phyloP scores from a whole-genome alignment of 345 rosid species.

The Pugionium cornutum region DNA sequence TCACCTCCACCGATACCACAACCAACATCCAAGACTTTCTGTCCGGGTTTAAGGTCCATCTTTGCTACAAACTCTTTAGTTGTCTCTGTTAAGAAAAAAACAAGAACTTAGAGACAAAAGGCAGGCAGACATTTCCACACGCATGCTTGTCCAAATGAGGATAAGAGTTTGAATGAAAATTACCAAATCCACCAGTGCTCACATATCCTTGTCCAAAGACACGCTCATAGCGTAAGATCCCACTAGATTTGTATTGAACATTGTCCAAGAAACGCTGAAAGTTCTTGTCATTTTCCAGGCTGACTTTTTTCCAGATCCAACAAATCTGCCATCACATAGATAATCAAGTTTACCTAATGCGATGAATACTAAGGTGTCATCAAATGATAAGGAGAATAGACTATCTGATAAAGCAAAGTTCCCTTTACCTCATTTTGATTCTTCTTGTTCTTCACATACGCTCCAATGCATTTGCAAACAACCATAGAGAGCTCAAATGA shows the following conservation, averaged over 20 bases:
- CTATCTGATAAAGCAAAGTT: background rate
- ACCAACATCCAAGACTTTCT: slow-evolving; percentile 93
- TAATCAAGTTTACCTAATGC: slow-evolving; percentile 4
- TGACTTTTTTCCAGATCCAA: slow-evolving; percentile 88
- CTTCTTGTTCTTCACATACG: slow-evolving; percentile 89
- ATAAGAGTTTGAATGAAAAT: slow-evolving; percentile 2
- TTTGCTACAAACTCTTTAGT: slow-evolving; percentile 88
- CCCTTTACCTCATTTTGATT: slow-evolving; percentile 82
- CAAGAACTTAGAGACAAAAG: slow-evolving; percentile 24
- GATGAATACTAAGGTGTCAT: slow-evolving; percentile 4
- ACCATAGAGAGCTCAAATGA: slow-evolving; percentile 73
- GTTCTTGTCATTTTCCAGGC: slow-evolving; percentile 64
- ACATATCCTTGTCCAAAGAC: slow-evolving; percentile 89
- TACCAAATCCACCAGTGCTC: slow-evolving; percentile 95
- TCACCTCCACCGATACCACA: slow-evolving; percentile 98
- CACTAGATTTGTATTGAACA: slow-evolving; percentile 79
- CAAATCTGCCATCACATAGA: slow-evolving; percentile 63
- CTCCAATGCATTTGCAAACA: slow-evolving; percentile 90
- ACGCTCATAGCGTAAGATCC: slow-evolving; percentile 86
- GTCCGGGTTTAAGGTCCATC: slow-evolving; percentile 85
- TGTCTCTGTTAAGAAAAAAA: slow-evolving; percentile 61
- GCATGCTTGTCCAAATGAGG: background rate
- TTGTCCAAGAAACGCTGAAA: slow-evolving; percentile 92
- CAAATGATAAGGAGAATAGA: slow-evolving; percentile 10
- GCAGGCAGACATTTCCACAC: background rate